Conservation (phyloP, 2,329 filamentous ascomycete species). For the Cladorrhinum sp. region DNA sequence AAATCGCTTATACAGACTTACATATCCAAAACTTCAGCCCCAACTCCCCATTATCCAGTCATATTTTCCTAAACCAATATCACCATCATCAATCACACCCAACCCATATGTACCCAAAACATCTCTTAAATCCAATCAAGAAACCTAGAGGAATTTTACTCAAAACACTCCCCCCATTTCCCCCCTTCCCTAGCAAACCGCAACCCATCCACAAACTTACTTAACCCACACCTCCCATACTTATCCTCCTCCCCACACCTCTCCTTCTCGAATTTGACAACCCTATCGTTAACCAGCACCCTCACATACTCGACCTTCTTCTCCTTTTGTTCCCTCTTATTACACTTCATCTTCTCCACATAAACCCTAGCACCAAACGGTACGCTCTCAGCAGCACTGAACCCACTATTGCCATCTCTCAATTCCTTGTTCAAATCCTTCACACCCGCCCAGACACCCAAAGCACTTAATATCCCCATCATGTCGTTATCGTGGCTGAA, state of each 20-base stretch:
- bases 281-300: conserved; percentile 79
- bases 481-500: conserved; percentile 93
- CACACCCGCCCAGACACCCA: conserved; percentile 75
- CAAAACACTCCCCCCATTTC: conserved; percentile 64
- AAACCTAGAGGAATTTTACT: too few species aligned
- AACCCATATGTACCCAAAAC: neutral
- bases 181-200: conserved; percentile 71
- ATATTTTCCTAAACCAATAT: neutral
- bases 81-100: conserved; percentile 1
- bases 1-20: neutral
- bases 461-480: conserved; percentile 68
- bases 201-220: conserved; percentile 70
- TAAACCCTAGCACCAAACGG: conserved; percentile 80
- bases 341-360: conserved; percentile 81
- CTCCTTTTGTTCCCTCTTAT: conserved; percentile 43
- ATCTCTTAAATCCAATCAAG: neutral
- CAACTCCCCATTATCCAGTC: neutral
- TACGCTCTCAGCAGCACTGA: conserved; percentile 73
- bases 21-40: neutral
- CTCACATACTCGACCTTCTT: conserved; percentile 61
- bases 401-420: conserved; percentile 59
- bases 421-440: conserved; percentile 51
- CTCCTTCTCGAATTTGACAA: conserved; percentile 62
- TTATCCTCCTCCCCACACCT: conserved; percentile 69
- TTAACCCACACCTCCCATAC: conserved; percentile 67